Evolutionary conservation across 768 basidiomycete genomes (phyloP).

Genomic region (Mycena crocata): DNA sequence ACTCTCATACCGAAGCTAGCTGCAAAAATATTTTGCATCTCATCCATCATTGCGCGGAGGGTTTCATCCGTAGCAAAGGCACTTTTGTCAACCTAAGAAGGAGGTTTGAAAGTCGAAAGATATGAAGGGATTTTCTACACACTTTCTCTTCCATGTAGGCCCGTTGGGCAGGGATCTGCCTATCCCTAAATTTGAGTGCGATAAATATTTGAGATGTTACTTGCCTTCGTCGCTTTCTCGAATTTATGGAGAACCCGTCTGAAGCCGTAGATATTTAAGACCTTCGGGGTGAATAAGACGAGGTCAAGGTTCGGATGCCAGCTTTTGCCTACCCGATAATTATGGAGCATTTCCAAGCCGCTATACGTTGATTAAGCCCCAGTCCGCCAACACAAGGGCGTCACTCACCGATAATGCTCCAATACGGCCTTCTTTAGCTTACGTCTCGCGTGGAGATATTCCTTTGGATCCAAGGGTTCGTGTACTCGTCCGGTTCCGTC

Average conservation of each 20-base stretch:
- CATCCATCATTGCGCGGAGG: constrained; percentile 74
- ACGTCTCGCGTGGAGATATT: constrained; percentile 85
- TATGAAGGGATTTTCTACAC: neutral
- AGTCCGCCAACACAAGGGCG: too few relatives aligned
- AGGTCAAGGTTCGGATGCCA: neutral
- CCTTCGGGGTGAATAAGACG: constrained; percentile 49
- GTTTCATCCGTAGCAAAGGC: constrained; percentile 72
- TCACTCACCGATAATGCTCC: constrained; percentile 81
- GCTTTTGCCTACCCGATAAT: constrained; percentile 76
- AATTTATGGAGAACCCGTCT: constrained; percentile 88
- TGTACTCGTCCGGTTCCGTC: constrained; percentile 7
- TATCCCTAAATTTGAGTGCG: neutral
- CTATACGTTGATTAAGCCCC: too few relatives aligned
- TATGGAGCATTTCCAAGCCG: constrained; percentile 87
- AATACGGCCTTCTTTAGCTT: constrained; percentile 85
- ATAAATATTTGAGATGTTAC: constrained; percentile 5
- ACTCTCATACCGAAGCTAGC: constrained; percentile 72
- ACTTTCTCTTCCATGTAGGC: constrained; percentile 88
- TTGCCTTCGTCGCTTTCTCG: constrained; percentile 81
- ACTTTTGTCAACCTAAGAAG: constrained; percentile 70
- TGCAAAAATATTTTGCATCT: constrained; percentile 84
- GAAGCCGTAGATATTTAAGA: constrained; percentile 91
- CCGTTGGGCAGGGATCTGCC: constrained; percentile 76
- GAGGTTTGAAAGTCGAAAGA: neutral
- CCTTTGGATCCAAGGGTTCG: constrained; percentile 67